Percentiles rank a stretch among this genome's conserved stretches.
phyloP scores from a whole-genome alignment of 306 rosid species.

The Cajanus cajan region DNA sequence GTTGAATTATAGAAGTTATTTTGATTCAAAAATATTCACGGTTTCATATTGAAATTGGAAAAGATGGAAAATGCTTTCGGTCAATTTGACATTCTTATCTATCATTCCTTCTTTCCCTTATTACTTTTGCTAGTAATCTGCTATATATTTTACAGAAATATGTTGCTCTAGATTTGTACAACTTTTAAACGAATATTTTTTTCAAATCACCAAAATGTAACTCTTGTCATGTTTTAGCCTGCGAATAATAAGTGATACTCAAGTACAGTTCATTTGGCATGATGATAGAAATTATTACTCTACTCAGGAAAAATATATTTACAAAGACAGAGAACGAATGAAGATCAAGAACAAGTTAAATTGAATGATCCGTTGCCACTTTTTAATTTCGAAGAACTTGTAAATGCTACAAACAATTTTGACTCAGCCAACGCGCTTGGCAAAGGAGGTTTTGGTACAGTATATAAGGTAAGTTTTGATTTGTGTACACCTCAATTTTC shows the following conservation, averaged over 20 bases:
- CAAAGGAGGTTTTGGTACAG: conserved; percentile 26
- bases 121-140: too few relatives aligned
- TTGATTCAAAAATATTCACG: background rate
- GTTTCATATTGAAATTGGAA: background rate
- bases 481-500: background rate
- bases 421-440: background rate
- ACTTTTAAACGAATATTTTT: background rate
- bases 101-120: too few relatives aligned
- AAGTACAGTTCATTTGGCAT: background rate
- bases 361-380: background rate
- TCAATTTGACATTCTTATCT: too few relatives aligned
- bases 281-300: background rate
- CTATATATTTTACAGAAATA: too few relatives aligned
- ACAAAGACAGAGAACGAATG: background rate
- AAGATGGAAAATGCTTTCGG: too few relatives aligned
- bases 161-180: background rate
- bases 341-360: background rate
- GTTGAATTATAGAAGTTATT: background rate
- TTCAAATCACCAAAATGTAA: background rate
- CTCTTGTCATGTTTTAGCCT: background rate
- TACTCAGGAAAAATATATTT: background rate
- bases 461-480: conserved; percentile 10
- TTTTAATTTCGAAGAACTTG: conserved; percentile 22
- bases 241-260: background rate
- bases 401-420: conserved; percentile 34